A percentile compares a stretch with the other conserved stretches of the same genome.
These are phyloP conservation scores for Myxozyma neglecta DNA, from an alignment of 805 yeast genomes.

Conservation along the genomic window DNA sequence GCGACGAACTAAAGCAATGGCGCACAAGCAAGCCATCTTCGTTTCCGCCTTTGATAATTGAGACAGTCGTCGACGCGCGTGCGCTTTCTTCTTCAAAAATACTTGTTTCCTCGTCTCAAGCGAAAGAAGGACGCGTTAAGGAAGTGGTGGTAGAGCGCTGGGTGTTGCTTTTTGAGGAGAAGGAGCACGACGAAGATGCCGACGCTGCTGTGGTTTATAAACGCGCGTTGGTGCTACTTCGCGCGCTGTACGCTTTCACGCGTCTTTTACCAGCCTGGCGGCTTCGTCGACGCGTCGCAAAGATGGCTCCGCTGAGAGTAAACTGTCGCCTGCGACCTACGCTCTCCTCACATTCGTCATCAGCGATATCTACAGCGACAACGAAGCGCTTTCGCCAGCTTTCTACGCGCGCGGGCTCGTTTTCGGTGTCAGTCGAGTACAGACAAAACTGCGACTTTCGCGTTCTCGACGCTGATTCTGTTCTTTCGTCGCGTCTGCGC, in stretches of 20 bases:
- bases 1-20: slow-evolving; percentile 70
- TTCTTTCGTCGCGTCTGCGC: slow-evolving; percentile 62
- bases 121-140: slow-evolving; percentile 48
- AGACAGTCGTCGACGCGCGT: slow-evolving; percentile 72
- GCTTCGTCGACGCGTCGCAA: too few species aligned
- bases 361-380: too few species aligned
- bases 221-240: slow-evolving; percentile 68
- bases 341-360: too few species aligned
- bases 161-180: slow-evolving; percentile 75
- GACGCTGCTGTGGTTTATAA: slow-evolving; percentile 73
- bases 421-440: slow-evolving; percentile 75
- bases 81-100: slow-evolving; percentile 57
- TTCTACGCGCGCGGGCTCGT: slow-evolving; percentile 69
- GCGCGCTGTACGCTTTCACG: slow-evolving; percentile 67
- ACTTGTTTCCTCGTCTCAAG: slow-evolving; percentile 57
- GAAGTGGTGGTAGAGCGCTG: slow-evolving; percentile 95
- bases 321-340: too few species aligned
- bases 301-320: too few species aligned
- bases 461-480: slow-evolving; percentile 64
- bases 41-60: slow-evolving; percentile 81
- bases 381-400: slow-evolving; percentile 77
- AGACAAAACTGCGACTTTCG: slow-evolving; percentile 69
- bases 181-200: slow-evolving; percentile 35
- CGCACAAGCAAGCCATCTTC: slow-evolving; percentile 36
- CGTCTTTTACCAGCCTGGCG: slow-evolving; percentile 72